Evolutionary conservation across 805 yeast genomes (phyloP), one percentile per base, ranked within the genome.

Genomic region (Saccharomycopsis fermentans): DNA sequence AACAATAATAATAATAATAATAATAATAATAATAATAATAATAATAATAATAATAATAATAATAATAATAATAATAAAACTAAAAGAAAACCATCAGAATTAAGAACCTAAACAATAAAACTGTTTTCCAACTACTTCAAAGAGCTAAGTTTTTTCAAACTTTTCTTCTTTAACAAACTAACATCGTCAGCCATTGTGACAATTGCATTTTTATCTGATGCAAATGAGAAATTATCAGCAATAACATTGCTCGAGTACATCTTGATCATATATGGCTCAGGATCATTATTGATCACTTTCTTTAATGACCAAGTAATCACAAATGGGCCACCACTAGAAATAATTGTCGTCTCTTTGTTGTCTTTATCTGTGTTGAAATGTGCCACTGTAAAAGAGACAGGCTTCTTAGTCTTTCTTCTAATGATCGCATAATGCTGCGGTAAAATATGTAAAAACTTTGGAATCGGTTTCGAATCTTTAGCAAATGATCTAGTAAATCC

Each of bases 251-350:
- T 78, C 24, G 75, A 71, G 68, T 86, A 86, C 58, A 81, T 76
- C 69, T 81, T 83, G 67, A 91, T 83, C 55, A 77, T 71, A 68
- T 87, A 88, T 6, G 86, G 78, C 27, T 74, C 77, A 50, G 71
- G 71, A 58, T 79, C 81, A 58, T 82, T 81, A 51, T 73, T 72
- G 50, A 84, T 67, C 14, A 86, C 75, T 61, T 83, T 81, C 63
- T 74, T 77, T 67, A 90, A 70, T 12, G 86, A 82, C 96, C 96
- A 90, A 1, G 87, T 78, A 24, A 90, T 79, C 26, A 90, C 86
- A 70, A 82, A 90, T 19, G 91, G 92, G 1, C 96, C 96, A 1
- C 85, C 76, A 3, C 92, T 82, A 1, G 96, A 79, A 26, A 89
- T 82, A 55, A 90, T 86, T 1, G 84, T 76, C 19, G 86, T 82